Evolutionary conservation across 352 stramenopile species (phyloP).

Genomic region (Blastocystis sp.): DNA sequence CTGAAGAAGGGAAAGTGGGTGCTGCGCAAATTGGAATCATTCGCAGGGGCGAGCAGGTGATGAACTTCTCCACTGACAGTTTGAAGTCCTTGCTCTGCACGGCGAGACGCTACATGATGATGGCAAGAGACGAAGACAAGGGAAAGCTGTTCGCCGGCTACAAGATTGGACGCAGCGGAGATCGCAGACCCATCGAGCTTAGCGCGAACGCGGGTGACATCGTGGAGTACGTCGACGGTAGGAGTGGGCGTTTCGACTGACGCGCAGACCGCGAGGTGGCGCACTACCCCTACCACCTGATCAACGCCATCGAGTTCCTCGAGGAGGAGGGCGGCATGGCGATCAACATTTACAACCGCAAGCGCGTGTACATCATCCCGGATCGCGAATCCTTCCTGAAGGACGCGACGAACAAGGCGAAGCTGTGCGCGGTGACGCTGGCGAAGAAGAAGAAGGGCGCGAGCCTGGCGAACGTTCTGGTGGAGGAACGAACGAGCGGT

Average conservation of each 20-base stretch:
- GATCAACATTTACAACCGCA: slow-evolving; percentile 49
- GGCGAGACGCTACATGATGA: slow-evolving; percentile 62
- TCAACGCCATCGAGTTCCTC: slow-evolving; percentile 47
- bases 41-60: slow-evolving; percentile 54
- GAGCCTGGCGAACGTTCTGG: slow-evolving; percentile 24
- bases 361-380: slow-evolving; percentile 63
- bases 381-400: slow-evolving; percentile 63
- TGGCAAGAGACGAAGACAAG: slow-evolving; percentile 35
- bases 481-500: not conserved
- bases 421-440: slow-evolving; percentile 43
- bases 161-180: slow-evolving; percentile 67
- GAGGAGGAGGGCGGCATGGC: slow-evolving; percentile 56
- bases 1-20: slow-evolving; percentile 69
- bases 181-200: slow-evolving; percentile 42
- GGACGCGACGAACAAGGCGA: slow-evolving; percentile 34
- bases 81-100: slow-evolving; percentile 62
- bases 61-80: slow-evolving; percentile 68
- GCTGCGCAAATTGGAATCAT: not conserved
- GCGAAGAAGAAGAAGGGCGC: slow-evolving; percentile 56
- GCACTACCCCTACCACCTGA: slow-evolving; percentile 64
- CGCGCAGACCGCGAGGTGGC: slow-evolving; percentile 52
- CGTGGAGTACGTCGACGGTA: slow-evolving; percentile 68
- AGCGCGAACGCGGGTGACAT: slow-evolving; percentile 69
- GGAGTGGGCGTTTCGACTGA: not conserved
- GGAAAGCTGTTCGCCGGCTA: slow-evolving; percentile 61